Percentiles rank a stretch among this genome's conserved stretches.
Conservation (phyloP, 306 rosid species). For the Citrullus mucosospermus region DNA sequence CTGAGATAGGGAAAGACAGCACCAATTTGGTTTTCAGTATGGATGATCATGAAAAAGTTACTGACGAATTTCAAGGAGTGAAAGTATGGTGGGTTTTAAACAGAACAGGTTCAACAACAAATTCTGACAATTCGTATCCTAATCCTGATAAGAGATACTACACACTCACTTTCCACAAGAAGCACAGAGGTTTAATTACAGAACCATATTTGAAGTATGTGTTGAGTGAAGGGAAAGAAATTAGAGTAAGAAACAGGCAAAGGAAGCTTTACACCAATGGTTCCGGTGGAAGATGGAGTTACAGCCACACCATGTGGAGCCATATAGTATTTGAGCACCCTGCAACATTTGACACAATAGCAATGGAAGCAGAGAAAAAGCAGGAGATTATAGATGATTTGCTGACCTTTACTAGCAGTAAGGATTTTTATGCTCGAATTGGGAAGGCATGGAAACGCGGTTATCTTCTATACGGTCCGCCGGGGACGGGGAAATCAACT, state of each 20-base stretch:
- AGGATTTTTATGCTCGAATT: slow-evolving; percentile 60
- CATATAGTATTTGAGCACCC: slow-evolving; percentile 91
- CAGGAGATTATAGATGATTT: slow-evolving; percentile 68
- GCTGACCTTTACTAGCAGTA: slow-evolving; percentile 56
- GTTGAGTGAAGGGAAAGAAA: slow-evolving; percentile 59
- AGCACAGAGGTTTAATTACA: slow-evolving; percentile 38
- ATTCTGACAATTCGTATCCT: slow-evolving; percentile 46
- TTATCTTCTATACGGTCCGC: neutral
- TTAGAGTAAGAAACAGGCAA: slow-evolving; percentile 50
- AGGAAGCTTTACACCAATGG: slow-evolving; percentile 73
- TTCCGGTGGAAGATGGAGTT: slow-evolving; percentile 69
- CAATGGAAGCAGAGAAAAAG: slow-evolving; percentile 60
- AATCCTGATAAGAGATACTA: slow-evolving; percentile 65
- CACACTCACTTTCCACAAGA: slow-evolving; percentile 47
- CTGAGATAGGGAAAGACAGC: slow-evolving; percentile 63
- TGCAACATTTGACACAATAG: slow-evolving; percentile 71
- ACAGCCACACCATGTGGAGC: slow-evolving; percentile 73
- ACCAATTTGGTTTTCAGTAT: slow-evolving; percentile 54
- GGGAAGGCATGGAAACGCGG: slow-evolving; percentile 63
- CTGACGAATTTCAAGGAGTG: slow-evolving; percentile 38
- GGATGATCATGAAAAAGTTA: slow-evolving; percentile 73
- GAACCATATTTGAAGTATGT: slow-evolving; percentile 52
- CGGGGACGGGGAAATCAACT: slow-evolving; percentile 23
- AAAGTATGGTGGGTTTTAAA: slow-evolving; percentile 58
- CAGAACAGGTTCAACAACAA: slow-evolving; percentile 26